Conservation (phyloP, 129 eudicot species). For the Artemisia tridentata region DNA sequence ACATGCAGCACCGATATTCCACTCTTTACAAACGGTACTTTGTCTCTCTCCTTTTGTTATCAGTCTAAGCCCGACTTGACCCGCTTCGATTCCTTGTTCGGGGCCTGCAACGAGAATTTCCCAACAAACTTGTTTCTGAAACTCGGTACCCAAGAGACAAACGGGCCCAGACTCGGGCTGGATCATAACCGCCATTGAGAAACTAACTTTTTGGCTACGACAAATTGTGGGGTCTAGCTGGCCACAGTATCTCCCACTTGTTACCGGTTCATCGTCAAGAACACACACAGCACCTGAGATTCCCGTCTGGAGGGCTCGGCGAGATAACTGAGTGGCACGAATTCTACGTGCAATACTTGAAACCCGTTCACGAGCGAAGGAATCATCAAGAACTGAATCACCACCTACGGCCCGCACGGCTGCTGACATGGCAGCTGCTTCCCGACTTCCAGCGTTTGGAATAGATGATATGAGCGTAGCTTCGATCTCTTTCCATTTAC, state of each 20-base stretch:
- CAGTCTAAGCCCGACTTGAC: conserved; percentile 91
- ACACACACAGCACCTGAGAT: conserved; percentile 89
- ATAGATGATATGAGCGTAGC: conserved; percentile 94
- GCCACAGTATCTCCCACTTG: conserved; percentile 88
- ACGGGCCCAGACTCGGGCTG: conserved; percentile 98
- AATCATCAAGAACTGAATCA: conserved; percentile 96
- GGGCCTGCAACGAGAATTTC: conserved; percentile 97
- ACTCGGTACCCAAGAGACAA: conserved; percentile 91
- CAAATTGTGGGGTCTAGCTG: conserved; percentile 76
- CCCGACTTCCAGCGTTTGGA: conserved; percentile 95
- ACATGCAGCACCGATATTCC: conserved; percentile 91
- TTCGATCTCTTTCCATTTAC: conserved; percentile 99
- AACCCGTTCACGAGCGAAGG: conserved; percentile 95
- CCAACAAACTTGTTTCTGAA: conserved; percentile 81
- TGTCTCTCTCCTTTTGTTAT: conserved; percentile 93
- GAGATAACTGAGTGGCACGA: conserved; percentile 82
- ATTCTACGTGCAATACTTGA: conserved; percentile 88
- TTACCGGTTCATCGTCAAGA: conserved; percentile 94
- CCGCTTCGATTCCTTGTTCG: conserved; percentile 98
- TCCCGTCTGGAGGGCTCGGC: conserved; percentile 94
- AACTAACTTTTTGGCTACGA: conserved; percentile 73
- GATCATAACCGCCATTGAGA: conserved; percentile 82
- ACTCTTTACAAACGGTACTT: conserved; percentile 77
- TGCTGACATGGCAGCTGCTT: conserved; percentile 98
- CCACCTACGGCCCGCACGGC: conserved; percentile 99